Evolutionary conservation across 176 grass and related monocot species (phyloP).

Genomic region (Tillandsia fasciculata): DNA sequence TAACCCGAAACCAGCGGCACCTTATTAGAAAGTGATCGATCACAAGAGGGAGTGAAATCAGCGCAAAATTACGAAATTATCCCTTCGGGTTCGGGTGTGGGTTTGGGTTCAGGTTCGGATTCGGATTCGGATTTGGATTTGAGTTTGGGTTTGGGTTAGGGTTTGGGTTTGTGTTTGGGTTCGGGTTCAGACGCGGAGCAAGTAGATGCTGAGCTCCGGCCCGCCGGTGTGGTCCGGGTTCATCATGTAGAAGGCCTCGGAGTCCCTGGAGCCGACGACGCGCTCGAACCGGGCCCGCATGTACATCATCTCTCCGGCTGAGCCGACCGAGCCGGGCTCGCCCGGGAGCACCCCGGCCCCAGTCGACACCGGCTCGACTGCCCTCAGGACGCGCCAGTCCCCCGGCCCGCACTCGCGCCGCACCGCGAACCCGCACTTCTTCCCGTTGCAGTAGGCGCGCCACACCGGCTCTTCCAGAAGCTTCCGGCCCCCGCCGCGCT

Average conservation of each 20-base stretch:
- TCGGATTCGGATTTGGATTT: constrained; percentile 9
- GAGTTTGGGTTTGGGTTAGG: neutral
- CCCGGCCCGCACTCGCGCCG: constrained; percentile 46
- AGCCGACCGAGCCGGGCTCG: constrained; percentile 27
- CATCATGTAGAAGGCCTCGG: constrained; percentile 99
- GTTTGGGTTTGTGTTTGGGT: neutral
- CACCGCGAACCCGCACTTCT: constrained; percentile 59
- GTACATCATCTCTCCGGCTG: constrained; percentile 86
- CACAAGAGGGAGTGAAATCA: no score
- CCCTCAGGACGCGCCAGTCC: constrained; percentile 58
- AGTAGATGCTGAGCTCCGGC: constrained; percentile 86
- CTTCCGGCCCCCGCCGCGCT: constrained; percentile 32
- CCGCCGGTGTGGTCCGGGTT: constrained; percentile 69
- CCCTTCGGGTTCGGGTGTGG: neutral
- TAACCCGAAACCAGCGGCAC: neutral
- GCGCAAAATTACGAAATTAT: neutral
- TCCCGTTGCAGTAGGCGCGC: constrained; percentile 86
- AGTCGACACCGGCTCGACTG: constrained; percentile 77
- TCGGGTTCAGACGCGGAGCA: constrained; percentile 69
- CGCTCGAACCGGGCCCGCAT: constrained; percentile 93
- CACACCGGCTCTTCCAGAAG: constrained; percentile 67
- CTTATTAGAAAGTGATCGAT: neutral
- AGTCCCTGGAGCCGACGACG: constrained; percentile 79
- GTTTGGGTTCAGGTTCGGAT: neutral
- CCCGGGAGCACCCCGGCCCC: constrained; percentile 75